Evolutionary conservation across 2,329 filamentous ascomycete genomes (phyloP), one percentile per base, ranked within the genome.

Genomic region (Rhynchosporium secalis): DNA sequence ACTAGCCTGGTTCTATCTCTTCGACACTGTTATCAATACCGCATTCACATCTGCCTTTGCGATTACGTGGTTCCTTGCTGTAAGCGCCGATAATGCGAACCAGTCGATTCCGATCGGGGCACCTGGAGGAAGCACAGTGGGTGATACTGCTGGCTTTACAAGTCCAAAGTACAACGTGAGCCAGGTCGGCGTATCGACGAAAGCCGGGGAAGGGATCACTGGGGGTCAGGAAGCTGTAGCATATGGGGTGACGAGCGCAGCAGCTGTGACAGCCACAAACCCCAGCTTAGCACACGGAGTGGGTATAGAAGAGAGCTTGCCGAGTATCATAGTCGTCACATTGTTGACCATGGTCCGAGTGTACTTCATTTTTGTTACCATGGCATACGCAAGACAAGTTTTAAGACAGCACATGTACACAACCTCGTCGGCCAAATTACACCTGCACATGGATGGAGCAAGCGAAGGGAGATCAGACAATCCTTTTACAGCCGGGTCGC

Each of bases 281-380:
- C 76, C 79, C 36, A 80, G 78, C 48, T 74, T 90, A 74, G 78
- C 88, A 78, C 81, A 88, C 76, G 81, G 86, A 70, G 77, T 90
- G n/a, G 80, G 85, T 65, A 82, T 88, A 65, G 82, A 82, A 48
- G 86, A 88, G 71, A 86, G 82, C 73, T 81, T 90, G 70, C 88
- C 91, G 65, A 94, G 90, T 76, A 89, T 97, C 75, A 79, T 88
- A 10, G 81, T 96, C 59, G 90, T 96, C 64, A 82, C 84, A 38
- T 76, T 83, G 1, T 83, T 96, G 66, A 96, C 89, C 77, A 79
- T 88, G 12, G 80, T 96, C 46, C 84, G 93, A 36, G 75, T 92
- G 36, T 97, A 97, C 78, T 93, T 96, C 70, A 86, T 90, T 68
- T 79, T 96, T 43, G 83, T 97, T 59, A 86, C 96, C 74, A 86